These are phyloP conservation scores for Penicillium robsamsonii DNA, from an alignment of 495 filamentous ascomycete species.

Conservation along the genomic window DNA sequence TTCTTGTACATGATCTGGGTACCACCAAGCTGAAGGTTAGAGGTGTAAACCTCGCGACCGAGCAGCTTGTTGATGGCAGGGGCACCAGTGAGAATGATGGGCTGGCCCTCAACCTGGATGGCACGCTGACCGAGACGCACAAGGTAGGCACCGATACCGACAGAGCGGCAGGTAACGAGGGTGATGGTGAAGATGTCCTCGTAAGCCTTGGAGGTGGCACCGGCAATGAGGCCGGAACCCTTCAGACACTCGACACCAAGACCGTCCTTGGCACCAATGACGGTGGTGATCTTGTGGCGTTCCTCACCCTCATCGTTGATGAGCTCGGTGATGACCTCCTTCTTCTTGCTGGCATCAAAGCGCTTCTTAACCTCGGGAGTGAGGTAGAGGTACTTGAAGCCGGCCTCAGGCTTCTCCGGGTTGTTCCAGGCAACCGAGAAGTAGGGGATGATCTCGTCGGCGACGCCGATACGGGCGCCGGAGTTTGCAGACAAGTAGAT, in stretches of 20 bases:
- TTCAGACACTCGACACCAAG: slow-evolving; percentile 96
- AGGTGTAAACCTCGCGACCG: slow-evolving; percentile 97
- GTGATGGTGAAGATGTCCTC: slow-evolving; percentile 99
- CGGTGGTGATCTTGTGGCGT: slow-evolving; percentile 89
- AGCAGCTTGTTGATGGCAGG: slow-evolving; percentile 97
- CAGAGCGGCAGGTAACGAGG: slow-evolving; percentile 93
- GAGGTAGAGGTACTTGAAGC: slow-evolving; percentile 98
- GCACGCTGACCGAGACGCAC: slow-evolving; percentile 96
- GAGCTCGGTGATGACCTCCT: slow-evolving; percentile 85
- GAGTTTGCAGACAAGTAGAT: slow-evolving; percentile 99
- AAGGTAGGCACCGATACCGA: slow-evolving; percentile 97
- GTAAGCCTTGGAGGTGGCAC: slow-evolving; percentile 94
- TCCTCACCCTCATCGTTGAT: slow-evolving; percentile 84
- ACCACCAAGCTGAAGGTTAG: slow-evolving; percentile 96
- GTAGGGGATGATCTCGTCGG: slow-evolving; percentile 93
- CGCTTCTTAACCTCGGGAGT: slow-evolving; percentile 81
- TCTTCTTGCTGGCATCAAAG: slow-evolving; percentile 78
- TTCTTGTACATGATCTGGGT: slow-evolving; percentile 99
- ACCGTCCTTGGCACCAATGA: slow-evolving; percentile 92
- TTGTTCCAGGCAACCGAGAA: slow-evolving; percentile 98
- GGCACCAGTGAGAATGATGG: slow-evolving; percentile 97
- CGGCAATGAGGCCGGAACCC: slow-evolving; percentile 96
- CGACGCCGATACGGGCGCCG: slow-evolving; percentile 96
- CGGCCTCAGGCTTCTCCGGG: slow-evolving; percentile 73
- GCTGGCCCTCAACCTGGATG: slow-evolving; percentile 98